Conservation (phyloP, 495 filamentous ascomycete species). For the Penicillium coprophilum region DNA sequence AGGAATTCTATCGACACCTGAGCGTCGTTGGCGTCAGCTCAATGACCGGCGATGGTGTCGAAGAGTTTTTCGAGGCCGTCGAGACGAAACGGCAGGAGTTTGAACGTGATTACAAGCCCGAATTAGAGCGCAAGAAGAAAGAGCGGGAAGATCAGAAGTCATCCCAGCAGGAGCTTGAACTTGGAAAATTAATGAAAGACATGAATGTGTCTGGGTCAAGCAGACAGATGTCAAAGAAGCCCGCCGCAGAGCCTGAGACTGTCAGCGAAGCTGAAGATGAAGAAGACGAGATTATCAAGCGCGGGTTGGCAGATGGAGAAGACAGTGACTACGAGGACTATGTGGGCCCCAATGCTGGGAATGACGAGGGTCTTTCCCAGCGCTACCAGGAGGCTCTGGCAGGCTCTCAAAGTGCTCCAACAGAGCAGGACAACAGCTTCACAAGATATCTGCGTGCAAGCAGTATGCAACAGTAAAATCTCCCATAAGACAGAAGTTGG, state of each 20-base stretch:
- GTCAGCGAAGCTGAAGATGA: slow-evolving; percentile 54
- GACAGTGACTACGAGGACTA: slow-evolving; percentile 38
- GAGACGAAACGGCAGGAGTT: slow-evolving; percentile 86
- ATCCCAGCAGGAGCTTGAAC: slow-evolving; percentile 69
- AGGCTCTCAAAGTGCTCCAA: slow-evolving; percentile 28
- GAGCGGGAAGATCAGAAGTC: slow-evolving; percentile 73
- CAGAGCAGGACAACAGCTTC: slow-evolving; percentile 50
- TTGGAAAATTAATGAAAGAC: slow-evolving; percentile 91
- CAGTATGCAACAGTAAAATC: slow-evolving; percentile 35
- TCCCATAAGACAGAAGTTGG: neutral
- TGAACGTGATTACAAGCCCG: slow-evolving; percentile 85
- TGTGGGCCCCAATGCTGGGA: slow-evolving; percentile 31
- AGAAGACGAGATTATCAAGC: slow-evolving; percentile 37
- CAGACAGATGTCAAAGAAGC: slow-evolving; percentile 26
- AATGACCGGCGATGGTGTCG: slow-evolving; percentile 87
- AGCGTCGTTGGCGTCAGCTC: slow-evolving; percentile 90
- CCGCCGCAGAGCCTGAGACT: slow-evolving; percentile 41
- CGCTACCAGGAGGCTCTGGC: slow-evolving; percentile 48
- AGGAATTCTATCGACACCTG: slow-evolving; percentile 94
- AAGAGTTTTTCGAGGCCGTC: slow-evolving; percentile 90
- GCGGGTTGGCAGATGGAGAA: slow-evolving; percentile 33
- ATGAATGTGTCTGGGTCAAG: slow-evolving; percentile 70
- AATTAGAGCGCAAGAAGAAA: slow-evolving; percentile 74
- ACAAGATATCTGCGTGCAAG: slow-evolving; percentile 46
- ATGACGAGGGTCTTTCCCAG: slow-evolving; percentile 43